Evolutionary conservation across 345 rosid genomes (phyloP).

Genomic region (Conringia planisiliqua): DNA sequence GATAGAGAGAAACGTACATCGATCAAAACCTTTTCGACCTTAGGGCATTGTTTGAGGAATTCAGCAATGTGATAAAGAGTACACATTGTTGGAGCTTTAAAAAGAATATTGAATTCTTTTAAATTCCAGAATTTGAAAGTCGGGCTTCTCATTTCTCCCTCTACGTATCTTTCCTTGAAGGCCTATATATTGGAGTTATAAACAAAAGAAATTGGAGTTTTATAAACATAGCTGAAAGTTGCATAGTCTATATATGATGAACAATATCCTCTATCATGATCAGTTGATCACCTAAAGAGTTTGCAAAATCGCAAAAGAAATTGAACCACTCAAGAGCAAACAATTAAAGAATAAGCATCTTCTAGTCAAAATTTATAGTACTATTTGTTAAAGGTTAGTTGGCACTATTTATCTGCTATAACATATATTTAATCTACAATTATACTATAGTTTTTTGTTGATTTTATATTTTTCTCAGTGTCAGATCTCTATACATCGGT

Average conservation of each 20-base stretch:
- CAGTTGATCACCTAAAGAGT: not conserved
- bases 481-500: not conserved
- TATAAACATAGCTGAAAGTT: not conserved
- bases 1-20: not conserved
- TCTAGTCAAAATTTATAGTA: not conserved
- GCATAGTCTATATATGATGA: not conserved
- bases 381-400: not conserved
- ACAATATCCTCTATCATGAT: not conserved
- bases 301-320: not conserved
- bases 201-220: not conserved
- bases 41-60: constrained; percentile 5
- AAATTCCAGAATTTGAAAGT: not conserved
- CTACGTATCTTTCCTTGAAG: not conserved
- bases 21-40: not conserved
- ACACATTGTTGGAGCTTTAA: constrained; percentile 12
- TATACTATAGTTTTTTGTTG: not conserved
- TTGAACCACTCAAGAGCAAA: not conserved
- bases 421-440: not conserved
- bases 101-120: not conserved
- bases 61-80: not conserved
- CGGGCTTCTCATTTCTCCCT: not conserved
- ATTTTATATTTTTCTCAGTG: not conserved
- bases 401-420: not conserved
- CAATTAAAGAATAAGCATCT: not conserved
- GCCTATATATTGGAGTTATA: not conserved